Conservation (phyloP, 2,329 filamentous ascomycete genomes). For the Fusarium sp. region DNA sequence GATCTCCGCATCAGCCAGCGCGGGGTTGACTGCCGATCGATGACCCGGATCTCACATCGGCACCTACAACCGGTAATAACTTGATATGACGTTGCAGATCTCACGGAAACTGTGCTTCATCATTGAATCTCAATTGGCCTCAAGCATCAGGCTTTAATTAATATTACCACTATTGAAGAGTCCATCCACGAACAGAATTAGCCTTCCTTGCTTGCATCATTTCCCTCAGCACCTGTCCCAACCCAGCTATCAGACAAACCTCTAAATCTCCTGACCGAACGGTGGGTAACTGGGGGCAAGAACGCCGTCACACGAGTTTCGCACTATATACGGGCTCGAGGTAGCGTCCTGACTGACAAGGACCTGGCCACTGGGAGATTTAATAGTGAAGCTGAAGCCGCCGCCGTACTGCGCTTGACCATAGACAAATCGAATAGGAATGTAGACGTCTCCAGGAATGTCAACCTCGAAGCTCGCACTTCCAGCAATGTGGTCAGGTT, state of each 20-base stretch:
- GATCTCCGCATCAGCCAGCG: background rate
- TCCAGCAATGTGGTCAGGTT: conserved; percentile 11
- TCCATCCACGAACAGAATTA: background rate
- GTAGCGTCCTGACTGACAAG: background rate
- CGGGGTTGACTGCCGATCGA: background rate
- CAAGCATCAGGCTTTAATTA: background rate
- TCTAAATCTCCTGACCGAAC: background rate
- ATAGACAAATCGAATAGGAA: conserved; percentile 1
- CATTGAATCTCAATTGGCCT: background rate
- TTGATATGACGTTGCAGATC: background rate
- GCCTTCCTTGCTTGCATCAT: rapidly evolving
- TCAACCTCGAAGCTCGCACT: background rate
- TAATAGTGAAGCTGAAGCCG: background rate
- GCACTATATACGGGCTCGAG: background rate
- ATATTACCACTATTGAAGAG: background rate
- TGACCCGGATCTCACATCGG: background rate
- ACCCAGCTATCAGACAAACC: background rate
- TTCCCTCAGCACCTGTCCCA: background rate
- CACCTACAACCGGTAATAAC: conserved; percentile 4
- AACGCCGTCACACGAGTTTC: background rate
- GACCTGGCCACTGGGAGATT: background rate
- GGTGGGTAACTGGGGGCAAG: rapidly evolving
- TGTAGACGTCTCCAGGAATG: rapidly evolving
- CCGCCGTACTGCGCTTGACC: conserved; percentile 11
- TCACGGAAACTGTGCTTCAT: background rate